Conservation (phyloP, 768 basidiomycete species). For the Suillus subaureus region DNA sequence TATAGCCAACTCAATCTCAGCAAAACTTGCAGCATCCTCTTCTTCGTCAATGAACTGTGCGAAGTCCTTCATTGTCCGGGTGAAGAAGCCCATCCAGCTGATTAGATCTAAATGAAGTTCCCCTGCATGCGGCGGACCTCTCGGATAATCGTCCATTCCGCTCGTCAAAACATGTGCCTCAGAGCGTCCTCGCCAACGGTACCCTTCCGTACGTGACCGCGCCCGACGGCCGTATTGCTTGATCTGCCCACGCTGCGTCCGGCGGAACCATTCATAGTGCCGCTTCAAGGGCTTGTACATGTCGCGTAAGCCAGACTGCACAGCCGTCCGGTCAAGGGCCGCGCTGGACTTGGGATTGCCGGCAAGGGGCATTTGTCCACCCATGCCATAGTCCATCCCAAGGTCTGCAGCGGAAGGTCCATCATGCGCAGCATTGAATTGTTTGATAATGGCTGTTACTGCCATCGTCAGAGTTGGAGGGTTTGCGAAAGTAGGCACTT, state of each 20-base stretch:
- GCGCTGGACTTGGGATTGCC: conserved; percentile 49
- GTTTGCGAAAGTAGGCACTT: conserved; percentile 93
- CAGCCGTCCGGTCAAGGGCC: conserved; percentile 39
- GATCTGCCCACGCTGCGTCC: conserved; percentile 91
- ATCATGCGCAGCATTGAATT: conserved; percentile 50
- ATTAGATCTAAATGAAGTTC: conserved; percentile 94
- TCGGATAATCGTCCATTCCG: conserved; percentile 96
- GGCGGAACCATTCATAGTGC: conserved; percentile 96
- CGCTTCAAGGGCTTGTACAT: conserved; percentile 85
- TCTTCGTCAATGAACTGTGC: conserved; percentile 82
- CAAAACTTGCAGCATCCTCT: conserved; percentile 82
- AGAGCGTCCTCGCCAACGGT: conserved; percentile 92
- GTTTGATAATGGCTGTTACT: conserved; percentile 84
- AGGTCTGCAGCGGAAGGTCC: conserved; percentile 63
- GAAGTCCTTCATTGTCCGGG: conserved; percentile 90
- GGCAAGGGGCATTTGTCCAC: conserved; percentile 54
- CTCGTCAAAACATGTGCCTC: conserved; percentile 87
- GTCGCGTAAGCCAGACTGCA: conserved; percentile 48
- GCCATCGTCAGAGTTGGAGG: conserved; percentile 95
- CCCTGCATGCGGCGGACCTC: conserved; percentile 85
- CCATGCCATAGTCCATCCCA: conserved; percentile 62
- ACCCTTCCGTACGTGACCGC: conserved; percentile 87
- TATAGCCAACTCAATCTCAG: conserved; percentile 77
- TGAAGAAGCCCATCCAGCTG: conserved; percentile 97
- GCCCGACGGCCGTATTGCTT: conserved; percentile 86